phyloP scores from a whole-genome alignment of 192 early-diverging fungal genomes.

The Lobosporangium transversale region DNA sequence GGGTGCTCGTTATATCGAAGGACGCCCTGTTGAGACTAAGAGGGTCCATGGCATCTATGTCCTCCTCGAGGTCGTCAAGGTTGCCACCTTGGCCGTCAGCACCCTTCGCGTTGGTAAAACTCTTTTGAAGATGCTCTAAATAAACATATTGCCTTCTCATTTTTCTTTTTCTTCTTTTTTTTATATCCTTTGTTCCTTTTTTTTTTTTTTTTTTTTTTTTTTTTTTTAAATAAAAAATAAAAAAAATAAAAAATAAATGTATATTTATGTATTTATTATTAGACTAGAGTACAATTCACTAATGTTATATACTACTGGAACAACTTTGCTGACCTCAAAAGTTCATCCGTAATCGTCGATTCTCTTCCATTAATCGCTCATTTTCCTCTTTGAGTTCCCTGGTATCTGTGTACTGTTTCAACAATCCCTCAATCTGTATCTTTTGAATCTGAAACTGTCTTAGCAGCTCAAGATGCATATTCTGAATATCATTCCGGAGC shows the following conservation, averaged over 20 bases:
- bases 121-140: background rate
- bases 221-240: too few species aligned
- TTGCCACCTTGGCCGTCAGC: constrained; percentile 12
- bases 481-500: constrained; percentile 69
- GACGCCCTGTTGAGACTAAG: constrained; percentile 12
- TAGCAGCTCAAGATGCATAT: constrained; percentile 77
- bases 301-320: too few species aligned
- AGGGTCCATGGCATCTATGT: constrained; percentile 40
- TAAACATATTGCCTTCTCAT: too few species aligned
- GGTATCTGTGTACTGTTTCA: constrained; percentile 60
- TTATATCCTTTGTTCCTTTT: too few species aligned
- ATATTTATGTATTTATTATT: too few species aligned
- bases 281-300: too few species aligned
- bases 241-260: too few species aligned
- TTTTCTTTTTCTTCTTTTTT: too few species aligned
- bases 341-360: constrained; percentile 59
- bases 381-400: constrained; percentile 65
- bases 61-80: constrained; percentile 20
- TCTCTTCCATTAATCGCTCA: constrained; percentile 65
- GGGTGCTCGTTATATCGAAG: constrained; percentile 25
- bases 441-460: constrained; percentile 77
- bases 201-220: too few species aligned
- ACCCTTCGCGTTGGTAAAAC: constrained; percentile 22
- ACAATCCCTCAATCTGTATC: constrained; percentile 68
- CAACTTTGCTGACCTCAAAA: too few species aligned